Base-by-base conservation (phyloP, 805 yeast genomes). In the Torulaspora gathmanii region DNA sequence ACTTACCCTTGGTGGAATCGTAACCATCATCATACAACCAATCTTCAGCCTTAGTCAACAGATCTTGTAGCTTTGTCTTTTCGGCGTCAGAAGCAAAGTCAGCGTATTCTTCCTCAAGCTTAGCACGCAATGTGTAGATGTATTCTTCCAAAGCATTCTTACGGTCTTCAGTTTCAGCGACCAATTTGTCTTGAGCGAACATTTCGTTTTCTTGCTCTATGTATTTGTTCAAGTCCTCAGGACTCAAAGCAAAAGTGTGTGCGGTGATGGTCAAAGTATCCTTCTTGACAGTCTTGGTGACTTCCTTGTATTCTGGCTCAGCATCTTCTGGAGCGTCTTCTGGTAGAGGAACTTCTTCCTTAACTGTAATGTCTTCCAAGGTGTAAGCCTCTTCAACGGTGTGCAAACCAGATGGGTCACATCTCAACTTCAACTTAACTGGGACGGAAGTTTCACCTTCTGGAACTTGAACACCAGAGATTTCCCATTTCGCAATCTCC, bases 11-110 rank as follows among this genome's bases (percentile, higher is more conserved):
- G 63, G 90, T 78, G 52, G 97, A 80, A 70, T 93, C 99, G 67
- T 86, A 89, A 65, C 98, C 98, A 46, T 89, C 99, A 52, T 86
- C 95, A 71, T 93, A 93, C 63, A 93, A 80, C 99, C 99, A 93
- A 65, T 91, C 96, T 78, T 93, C 99, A 55, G 98, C 81, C 69
- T 82, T 83, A 63, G 76, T 67, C 66, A 93, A 78, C 77, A 84
- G 77, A 50, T 72, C 85, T 40, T 78, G 68, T 63, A 93, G 77
- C 64, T 78, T 85, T 54, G 72, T 73, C 80, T 91, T 91, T 79
- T 93, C 99, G 62, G 81, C 88, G 49, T 84, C 95, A 56, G 85
- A 77, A 47, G 97, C 96, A 67, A 90, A 93, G 60, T 75, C 82
- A 56, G 86, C 78, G 68, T 91, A 91, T 60, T 82, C 82, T 46